Percentiles rank a stretch among this genome's conserved stretches.
These are phyloP conservation scores for Aspergillus quadricinctus DNA, from an alignment of 2,329 filamentous ascomycete genomes.

Conservation along the genomic window DNA sequence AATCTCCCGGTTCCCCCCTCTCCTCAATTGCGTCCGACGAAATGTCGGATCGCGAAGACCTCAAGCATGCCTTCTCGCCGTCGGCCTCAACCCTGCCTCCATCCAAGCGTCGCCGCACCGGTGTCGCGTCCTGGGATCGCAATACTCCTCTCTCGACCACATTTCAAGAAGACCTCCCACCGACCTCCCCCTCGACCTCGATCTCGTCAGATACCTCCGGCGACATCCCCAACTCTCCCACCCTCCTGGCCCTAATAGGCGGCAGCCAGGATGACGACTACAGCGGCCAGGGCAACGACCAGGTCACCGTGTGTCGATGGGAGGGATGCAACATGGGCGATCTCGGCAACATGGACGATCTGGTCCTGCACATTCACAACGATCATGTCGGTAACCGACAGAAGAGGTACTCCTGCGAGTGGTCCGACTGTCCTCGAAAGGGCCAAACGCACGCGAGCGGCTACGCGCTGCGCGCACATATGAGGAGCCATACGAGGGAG, in stretches of 20 bases:
- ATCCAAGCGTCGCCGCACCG: constrained; percentile 47
- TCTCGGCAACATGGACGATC: constrained; percentile 71
- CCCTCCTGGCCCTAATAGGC: constrained; percentile 41
- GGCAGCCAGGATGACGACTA: constrained; percentile 54
- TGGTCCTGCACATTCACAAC: constrained; percentile 82
- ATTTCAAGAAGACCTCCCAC: constrained; percentile 36
- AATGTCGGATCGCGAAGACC: constrained; percentile 52
- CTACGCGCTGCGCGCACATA: constrained; percentile 93
- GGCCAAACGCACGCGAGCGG: constrained; percentile 89
- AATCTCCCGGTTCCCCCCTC: constrained; percentile 60
- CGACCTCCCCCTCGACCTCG: constrained; percentile 56
- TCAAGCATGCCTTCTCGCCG: constrained; percentile 49
- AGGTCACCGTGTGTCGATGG: constrained; percentile 75
- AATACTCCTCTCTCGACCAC: constrained; percentile 48
- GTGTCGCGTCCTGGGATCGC: constrained; percentile 41
- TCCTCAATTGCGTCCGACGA: constrained; percentile 62
- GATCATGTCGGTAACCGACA: constrained; percentile 90
- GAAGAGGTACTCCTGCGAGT: constrained; percentile 98
- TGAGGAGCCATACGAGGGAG: constrained; percentile 95
- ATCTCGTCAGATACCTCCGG: constrained; percentile 89
- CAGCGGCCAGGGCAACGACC: constrained; percentile 66
- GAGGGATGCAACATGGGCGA: constrained; percentile 69
- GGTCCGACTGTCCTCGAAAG: constrained; percentile 84
- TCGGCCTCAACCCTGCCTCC: constrained; percentile 41
- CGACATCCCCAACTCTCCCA: constrained; percentile 71